These are phyloP conservation scores for Adenanthera pavonina DNA, from an alignment of 306 rosid genomes.

Conservation along the genomic window DNA sequence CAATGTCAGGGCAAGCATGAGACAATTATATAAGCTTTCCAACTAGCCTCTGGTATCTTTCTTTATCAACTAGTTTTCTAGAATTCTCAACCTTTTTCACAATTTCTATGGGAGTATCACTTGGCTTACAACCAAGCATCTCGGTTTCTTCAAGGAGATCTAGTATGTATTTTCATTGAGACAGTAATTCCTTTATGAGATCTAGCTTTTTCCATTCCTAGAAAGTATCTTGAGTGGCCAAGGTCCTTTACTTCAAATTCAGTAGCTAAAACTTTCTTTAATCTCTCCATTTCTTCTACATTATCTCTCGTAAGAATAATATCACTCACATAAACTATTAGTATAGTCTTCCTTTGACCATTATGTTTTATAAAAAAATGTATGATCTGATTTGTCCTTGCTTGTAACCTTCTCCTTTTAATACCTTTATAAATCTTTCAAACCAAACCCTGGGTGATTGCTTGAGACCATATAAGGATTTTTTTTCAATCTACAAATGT, in stretches of 20 bases:
- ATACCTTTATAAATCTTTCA: background rate
- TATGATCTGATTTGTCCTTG: background rate
- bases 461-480: too few species aligned
- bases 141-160: background rate
- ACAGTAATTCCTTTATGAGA: background rate
- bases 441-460: background rate
- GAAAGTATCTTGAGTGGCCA: background rate
- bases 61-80: background rate
- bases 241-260: background rate
- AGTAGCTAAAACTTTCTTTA: too few species aligned
- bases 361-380: background rate
- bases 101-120: background rate
- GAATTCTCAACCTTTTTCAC: background rate
- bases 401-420: background rate
- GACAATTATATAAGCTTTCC: background rate
- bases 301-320: background rate
- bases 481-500: too few species aligned
- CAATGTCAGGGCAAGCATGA: background rate
- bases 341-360: background rate
- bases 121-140: background rate
- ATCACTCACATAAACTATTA: background rate
- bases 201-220: background rate
- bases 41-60: background rate
- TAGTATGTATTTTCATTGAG: background rate
- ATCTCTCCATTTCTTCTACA: background rate